Evolutionary conservation across 208 protist genomes (phyloP).

Genomic region (Porcisia hertigi): DNA sequence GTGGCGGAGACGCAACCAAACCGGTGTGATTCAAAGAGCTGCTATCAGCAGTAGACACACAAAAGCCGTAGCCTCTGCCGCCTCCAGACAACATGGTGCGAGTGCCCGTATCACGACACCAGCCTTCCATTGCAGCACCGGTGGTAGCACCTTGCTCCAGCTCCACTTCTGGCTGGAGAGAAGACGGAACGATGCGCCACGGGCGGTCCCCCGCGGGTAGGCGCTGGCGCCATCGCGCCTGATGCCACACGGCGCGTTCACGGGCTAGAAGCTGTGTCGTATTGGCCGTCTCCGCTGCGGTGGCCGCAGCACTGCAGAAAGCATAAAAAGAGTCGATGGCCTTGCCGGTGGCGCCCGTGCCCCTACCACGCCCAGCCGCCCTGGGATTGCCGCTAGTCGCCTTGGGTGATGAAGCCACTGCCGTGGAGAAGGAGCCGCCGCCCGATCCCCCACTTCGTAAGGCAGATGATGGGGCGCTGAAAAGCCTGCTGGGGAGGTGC

Average conservation of each 20-base stretch:
- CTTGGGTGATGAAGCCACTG: background rate
- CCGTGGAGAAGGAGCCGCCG: background rate
- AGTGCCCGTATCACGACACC: conserved; percentile 27
- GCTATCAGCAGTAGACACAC: background rate
- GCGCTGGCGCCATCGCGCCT: conserved; percentile 34
- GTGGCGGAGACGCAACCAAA: background rate
- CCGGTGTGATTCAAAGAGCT: background rate
- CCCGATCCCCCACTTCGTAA: background rate
- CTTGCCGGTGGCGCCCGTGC: background rate
- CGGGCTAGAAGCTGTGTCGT: conserved; percentile 8
- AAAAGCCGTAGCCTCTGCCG: background rate
- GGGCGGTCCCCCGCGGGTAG: conserved; percentile 12
- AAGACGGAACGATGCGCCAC: conserved; percentile 19
- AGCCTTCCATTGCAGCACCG: conserved; percentile 13
- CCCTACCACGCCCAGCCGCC: conserved; percentile 7
- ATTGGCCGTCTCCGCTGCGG: background rate
- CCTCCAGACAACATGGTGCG: background rate
- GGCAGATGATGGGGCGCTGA: conserved; percentile 8
- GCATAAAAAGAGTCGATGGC: background rate
- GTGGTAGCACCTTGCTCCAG: background rate
- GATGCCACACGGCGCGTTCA: conserved; percentile 33
- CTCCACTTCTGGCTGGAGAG: background rate
- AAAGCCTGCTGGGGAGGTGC: conserved; percentile 10
- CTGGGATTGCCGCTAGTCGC: background rate
- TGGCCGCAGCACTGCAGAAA: background rate